A percentile compares a stretch with the other conserved stretches of the same genome.
These are phyloP conservation scores for Monosporascus cannonballus DNA, from an alignment of 2,329 filamentous ascomycete species.

Conservation along the genomic window DNA sequence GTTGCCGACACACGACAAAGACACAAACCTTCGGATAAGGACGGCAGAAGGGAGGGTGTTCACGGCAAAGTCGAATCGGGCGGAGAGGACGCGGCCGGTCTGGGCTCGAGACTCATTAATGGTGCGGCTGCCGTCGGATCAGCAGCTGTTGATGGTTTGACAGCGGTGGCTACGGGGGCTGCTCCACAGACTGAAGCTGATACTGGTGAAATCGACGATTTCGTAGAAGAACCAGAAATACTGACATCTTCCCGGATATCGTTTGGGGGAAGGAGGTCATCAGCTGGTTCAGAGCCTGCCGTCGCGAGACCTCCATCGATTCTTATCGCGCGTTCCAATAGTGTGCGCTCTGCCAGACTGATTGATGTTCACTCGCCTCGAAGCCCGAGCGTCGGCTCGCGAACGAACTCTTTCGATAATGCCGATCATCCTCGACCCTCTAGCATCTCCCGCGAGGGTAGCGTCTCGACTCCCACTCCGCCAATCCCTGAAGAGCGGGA, in stretches of 20 bases:
- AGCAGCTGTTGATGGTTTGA: constrained; percentile 5
- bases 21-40: not conserved
- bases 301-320: constrained; percentile 29
- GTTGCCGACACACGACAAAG: not conserved
- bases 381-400: constrained; percentile 42
- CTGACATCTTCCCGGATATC: constrained; percentile 52
- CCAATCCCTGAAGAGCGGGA: constrained; percentile 34
- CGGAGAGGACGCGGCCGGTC: not conserved
- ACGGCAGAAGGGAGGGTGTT: not conserved
- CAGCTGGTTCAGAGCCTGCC: constrained; percentile 41
- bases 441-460: constrained; percentile 35
- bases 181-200: constrained; percentile 10
- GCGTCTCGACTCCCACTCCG: constrained; percentile 29
- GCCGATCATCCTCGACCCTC: constrained; percentile 36
- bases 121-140: constrained; percentile 8
- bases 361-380: constrained; percentile 50
- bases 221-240: constrained; percentile 55
- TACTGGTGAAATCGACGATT: constrained; percentile 42
- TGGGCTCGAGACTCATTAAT: constrained; percentile 9
- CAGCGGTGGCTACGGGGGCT: constrained; percentile 5
- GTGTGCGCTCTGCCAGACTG: constrained; percentile 50
- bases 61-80: not conserved
- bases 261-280: constrained; percentile 45
- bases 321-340: constrained; percentile 38
- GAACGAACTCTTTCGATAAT: constrained; percentile 39